Conservation (phyloP, 192 early-diverging fungal genomes). For the Spizellomyces sp. region DNA sequence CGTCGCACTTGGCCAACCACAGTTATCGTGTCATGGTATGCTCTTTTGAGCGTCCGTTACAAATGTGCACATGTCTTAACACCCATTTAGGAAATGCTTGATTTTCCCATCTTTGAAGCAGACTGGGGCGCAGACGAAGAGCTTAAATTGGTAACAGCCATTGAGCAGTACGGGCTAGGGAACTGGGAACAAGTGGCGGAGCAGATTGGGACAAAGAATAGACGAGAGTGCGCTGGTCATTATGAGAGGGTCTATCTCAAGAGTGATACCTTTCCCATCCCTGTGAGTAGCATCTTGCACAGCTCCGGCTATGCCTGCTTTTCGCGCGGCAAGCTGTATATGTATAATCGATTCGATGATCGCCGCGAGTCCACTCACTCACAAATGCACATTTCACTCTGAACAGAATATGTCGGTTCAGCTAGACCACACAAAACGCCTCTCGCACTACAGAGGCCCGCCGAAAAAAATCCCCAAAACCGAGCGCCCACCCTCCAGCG, state of each 20-base stretch:
- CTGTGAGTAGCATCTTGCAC: slow-evolving; percentile 50
- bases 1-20: slow-evolving; percentile 81
- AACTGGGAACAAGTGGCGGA: slow-evolving; percentile 97
- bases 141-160: slow-evolving; percentile 86
- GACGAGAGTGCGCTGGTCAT: slow-evolving; percentile 86
- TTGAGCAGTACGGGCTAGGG: slow-evolving; percentile 91
- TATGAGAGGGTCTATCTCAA: slow-evolving; percentile 84
- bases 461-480: slow-evolving; percentile 20
- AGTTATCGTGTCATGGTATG: slow-evolving; percentile 79
- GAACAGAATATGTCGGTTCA: slow-evolving; percentile 64
- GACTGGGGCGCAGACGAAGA: slow-evolving; percentile 98
- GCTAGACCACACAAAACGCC: slow-evolving; percentile 54
- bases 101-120: slow-evolving; percentile 86
- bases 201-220: slow-evolving; percentile 88
- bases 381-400: slow-evolving; percentile 20
- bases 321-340: background rate
- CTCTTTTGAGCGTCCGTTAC: slow-evolving; percentile 36
- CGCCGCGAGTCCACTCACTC: background rate
- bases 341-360: background rate
- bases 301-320: background rate
- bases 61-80: slow-evolving; percentile 24
- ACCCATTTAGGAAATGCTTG: slow-evolving; percentile 57
- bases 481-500: slow-evolving; percentile 68
- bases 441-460: slow-evolving; percentile 9
- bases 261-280: slow-evolving; percentile 79